Evolutionary conservation across 1,139 yeast species (phyloP).

Genomic region (Hyphopichia pseudoburtonii): DNA sequence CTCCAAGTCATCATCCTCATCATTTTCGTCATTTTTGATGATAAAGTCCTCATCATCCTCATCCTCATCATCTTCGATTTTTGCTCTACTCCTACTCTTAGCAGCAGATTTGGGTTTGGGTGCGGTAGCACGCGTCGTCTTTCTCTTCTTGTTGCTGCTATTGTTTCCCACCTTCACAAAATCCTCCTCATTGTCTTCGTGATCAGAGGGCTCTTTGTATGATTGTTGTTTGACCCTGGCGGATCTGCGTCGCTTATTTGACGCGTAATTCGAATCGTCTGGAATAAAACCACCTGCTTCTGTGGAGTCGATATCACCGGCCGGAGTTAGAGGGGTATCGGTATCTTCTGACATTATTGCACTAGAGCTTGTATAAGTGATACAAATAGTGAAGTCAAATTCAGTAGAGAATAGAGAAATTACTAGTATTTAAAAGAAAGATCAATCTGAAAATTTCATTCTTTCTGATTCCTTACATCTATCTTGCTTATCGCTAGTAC

Average conservation of each 20-base stretch:
- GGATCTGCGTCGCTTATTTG: conserved; percentile 17
- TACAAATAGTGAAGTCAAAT: no score
- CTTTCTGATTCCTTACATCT: neutral
- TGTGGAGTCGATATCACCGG: conserved; percentile 3
- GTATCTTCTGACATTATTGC: conserved; percentile 4
- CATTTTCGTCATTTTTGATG: conserved; percentile 12
- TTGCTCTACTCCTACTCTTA: conserved; percentile 11
- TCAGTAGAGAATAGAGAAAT: no score
- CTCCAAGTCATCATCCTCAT: conserved; percentile 28
- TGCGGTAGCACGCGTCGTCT: conserved; percentile 14
- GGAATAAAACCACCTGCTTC: conserved; percentile 45
- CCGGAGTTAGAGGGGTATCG: conserved; percentile 2
- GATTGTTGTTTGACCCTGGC: conserved; percentile 18
- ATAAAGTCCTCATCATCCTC: conserved; percentile 23
- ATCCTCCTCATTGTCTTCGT: conserved; percentile 18
- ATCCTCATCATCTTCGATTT: conserved; percentile 10
- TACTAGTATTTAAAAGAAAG: no score
- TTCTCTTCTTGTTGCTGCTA: conserved; percentile 12
- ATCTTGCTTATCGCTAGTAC: no score
- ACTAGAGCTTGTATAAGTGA: no score
- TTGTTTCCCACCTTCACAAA: conserved; percentile 14
- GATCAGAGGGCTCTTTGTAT: conserved; percentile 24
- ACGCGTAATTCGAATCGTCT: conserved; percentile 31
- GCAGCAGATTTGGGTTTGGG: conserved; percentile 8
- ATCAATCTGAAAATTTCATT: no score